Evolutionary conservation across 1,284 basidiomycete genomes (phyloP).

Genomic region (Pseudozyma pruni): DNA sequence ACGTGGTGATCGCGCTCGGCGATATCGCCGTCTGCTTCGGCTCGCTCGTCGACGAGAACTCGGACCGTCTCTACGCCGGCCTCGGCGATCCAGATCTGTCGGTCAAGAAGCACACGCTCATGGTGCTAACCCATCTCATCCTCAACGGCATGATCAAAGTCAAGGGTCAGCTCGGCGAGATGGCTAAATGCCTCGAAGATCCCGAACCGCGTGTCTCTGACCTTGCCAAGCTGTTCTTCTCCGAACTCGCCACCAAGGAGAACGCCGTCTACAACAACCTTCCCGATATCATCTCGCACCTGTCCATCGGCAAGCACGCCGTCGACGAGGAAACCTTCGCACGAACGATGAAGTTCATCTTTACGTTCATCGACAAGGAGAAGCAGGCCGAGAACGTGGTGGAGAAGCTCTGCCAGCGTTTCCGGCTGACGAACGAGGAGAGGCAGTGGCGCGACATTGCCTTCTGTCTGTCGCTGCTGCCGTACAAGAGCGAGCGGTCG

Average conservation of each 20-base stretch:
- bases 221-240: conserved; percentile 96
- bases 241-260: conserved; percentile 92
- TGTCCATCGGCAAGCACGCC: conserved; percentile 91
- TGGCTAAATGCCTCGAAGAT: conserved; percentile 98
- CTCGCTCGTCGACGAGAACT: conserved; percentile 95
- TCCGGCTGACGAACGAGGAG: conserved; percentile 85
- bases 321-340: conserved; percentile 93
- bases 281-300: conserved; percentile 75
- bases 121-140: conserved; percentile 97
- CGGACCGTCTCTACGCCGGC: conserved; percentile 91
- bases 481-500: conserved; percentile 95
- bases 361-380: conserved; percentile 92
- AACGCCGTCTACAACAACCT: conserved; percentile 99
- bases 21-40: conserved; percentile 97
- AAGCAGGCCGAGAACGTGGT: conserved; percentile 67
- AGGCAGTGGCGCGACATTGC: conserved; percentile 98
- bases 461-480: conserved; percentile 90
- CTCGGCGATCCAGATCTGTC: conserved; percentile 84
- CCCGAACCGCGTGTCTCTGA: conserved; percentile 88
- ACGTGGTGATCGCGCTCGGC: conserved; percentile 95
- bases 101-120: conserved; percentile 98
- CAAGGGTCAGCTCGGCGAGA: conserved; percentile 97
- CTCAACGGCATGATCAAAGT: conserved; percentile 99
- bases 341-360: conserved; percentile 93
- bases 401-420: conserved; percentile 70